Percentiles rank a stretch among this genome's conserved stretches.
Conservation (phyloP, 257 asterid species). For the Sherardia arvensis region DNA sequence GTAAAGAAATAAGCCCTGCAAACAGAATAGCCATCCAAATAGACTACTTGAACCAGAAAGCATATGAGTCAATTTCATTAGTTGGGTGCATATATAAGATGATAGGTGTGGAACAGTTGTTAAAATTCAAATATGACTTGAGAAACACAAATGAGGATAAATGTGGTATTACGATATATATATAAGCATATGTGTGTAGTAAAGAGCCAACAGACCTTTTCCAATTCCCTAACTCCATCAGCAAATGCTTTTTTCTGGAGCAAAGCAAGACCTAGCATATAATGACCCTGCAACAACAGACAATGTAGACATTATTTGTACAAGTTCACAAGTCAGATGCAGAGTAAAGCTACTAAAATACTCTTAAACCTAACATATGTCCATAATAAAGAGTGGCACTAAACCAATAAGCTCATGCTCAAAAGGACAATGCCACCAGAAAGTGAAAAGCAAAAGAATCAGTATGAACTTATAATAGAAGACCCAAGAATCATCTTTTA, state of each 20-base stretch:
- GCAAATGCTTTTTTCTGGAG: constrained; percentile 23
- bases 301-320: neutral
- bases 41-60: neutral
- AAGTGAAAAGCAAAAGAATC: neutral
- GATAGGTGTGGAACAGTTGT: neutral
- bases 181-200: no score
- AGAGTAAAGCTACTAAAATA: neutral
- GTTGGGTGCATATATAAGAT: neutral
- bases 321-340: neutral
- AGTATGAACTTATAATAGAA: neutral
- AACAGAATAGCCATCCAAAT: neutral
- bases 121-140: neutral
- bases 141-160: neutral
- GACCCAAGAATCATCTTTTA: neutral
- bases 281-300: constrained; percentile 29
- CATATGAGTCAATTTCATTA: neutral
- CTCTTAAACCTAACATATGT: neutral
- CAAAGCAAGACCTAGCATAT: constrained; percentile 38
- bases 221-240: constrained; percentile 35
- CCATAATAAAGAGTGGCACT: neutral
- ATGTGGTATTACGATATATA: neutral
- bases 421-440: neutral
- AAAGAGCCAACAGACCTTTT: constrained; percentile 17
- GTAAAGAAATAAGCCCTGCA: neutral
- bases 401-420: neutral